Evolutionary conservation across 2,329 filamentous ascomycete genomes (phyloP).

Genomic region (Hypoxylon sp.): DNA sequence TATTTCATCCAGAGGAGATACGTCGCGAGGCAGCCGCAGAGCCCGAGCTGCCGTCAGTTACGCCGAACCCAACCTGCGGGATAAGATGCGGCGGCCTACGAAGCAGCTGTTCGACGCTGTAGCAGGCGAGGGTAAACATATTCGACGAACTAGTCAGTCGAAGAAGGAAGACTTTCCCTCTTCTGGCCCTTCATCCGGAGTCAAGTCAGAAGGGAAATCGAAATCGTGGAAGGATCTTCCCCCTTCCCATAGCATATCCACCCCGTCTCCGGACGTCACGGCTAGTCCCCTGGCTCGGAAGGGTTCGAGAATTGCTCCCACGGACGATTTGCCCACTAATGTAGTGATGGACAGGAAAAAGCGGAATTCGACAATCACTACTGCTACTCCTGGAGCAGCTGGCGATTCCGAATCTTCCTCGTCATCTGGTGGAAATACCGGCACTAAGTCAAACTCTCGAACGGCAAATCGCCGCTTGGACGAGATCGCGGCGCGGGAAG

Average conservation of each 20-base stretch:
- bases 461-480: slow-evolving; percentile 49
- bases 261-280: slow-evolving; percentile 47
- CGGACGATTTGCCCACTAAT: slow-evolving; percentile 53
- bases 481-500: slow-evolving; percentile 51
- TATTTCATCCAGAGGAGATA: slow-evolving; percentile 69
- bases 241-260: slow-evolving; percentile 26
- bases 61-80: slow-evolving; percentile 83
- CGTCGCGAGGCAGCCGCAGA: slow-evolving; percentile 76
- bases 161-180: slow-evolving; percentile 50
- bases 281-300: slow-evolving; percentile 63
- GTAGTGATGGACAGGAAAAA: slow-evolving; percentile 60
- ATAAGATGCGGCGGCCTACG: slow-evolving; percentile 86
- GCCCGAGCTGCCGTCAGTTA: slow-evolving; percentile 81
- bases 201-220: slow-evolving; percentile 57
- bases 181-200: slow-evolving; percentile 50
- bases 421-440: slow-evolving; percentile 1
- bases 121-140: slow-evolving; percentile 71
- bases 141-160: slow-evolving; percentile 60
- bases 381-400: slow-evolving; percentile 27
- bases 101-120: slow-evolving; percentile 84
- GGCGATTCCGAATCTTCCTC: slow-evolving; percentile 34
- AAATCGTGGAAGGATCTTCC: slow-evolving; percentile 54
- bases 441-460: slow-evolving; percentile 39
- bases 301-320: slow-evolving; percentile 47
- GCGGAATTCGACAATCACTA: slow-evolving; percentile 55